Percentiles rank a stretch among this genome's conserved stretches.
These are phyloP conservation scores for Euphorbia celastroides DNA, from an alignment of 441 rosid species.

Conservation along the genomic window DNA sequence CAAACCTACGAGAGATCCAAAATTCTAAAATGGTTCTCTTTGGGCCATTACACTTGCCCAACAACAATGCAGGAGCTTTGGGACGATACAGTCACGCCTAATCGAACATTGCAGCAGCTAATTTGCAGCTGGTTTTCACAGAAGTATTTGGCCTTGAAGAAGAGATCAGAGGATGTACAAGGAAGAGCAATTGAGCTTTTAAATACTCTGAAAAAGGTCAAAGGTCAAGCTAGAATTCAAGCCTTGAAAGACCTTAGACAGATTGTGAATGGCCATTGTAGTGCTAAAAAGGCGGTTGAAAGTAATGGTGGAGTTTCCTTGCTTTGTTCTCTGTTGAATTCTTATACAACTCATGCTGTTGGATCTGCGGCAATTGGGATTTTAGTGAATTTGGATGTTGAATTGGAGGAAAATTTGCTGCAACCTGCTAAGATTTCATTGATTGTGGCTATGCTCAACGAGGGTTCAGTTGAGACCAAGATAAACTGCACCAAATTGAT, in stretches of 20 bases:
- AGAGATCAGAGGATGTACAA: slow-evolving; percentile 74
- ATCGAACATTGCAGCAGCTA: slow-evolving; percentile 71
- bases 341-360: slow-evolving; percentile 74
- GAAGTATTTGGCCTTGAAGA: slow-evolving; percentile 76
- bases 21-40: slow-evolving; percentile 75
- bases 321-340: slow-evolving; percentile 59
- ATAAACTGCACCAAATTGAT: slow-evolving; percentile 66
- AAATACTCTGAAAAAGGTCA: slow-evolving; percentile 63
- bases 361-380: slow-evolving; percentile 81
- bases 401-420: slow-evolving; percentile 51
- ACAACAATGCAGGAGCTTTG: slow-evolving; percentile 98
- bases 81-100: slow-evolving; percentile 82
- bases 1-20: slow-evolving; percentile 90
- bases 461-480: slow-evolving; percentile 78
- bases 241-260: slow-evolving; percentile 69
- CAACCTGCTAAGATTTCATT: slow-evolving; percentile 75
- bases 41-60: slow-evolving; percentile 86
- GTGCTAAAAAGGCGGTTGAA: slow-evolving; percentile 59
- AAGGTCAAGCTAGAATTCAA: slow-evolving; percentile 80
- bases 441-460: slow-evolving; percentile 82
- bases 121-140: slow-evolving; percentile 80
- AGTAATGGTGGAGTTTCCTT: slow-evolving; percentile 50
- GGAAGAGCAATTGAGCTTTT: slow-evolving; percentile 67
- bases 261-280: slow-evolving; percentile 43
- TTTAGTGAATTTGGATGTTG: slow-evolving; percentile 65